Percentiles rank a stretch among this genome's conserved stretches.
Evolutionary conservation across 257 asterid genomes (phyloP).

Genomic region (Solanum paucissectum): DNA sequence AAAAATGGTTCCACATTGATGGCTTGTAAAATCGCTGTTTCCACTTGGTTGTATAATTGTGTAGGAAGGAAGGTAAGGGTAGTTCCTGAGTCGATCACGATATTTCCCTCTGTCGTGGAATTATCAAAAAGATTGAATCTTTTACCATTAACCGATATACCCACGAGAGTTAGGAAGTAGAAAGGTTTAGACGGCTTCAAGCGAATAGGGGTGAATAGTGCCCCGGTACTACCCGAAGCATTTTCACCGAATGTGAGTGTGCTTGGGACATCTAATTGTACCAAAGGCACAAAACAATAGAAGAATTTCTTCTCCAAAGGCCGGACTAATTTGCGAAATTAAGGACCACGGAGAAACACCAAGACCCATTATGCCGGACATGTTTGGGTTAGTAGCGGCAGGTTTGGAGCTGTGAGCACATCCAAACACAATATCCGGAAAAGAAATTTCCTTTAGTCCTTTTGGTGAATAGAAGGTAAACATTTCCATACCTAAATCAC

Average conservation of each 20-base stretch:
- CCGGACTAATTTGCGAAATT: background rate
- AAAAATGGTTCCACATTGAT: background rate
- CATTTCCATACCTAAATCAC: background rate
- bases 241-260: background rate
- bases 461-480: background rate
- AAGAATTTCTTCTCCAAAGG: background rate
- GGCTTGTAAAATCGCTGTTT: background rate
- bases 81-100: background rate
- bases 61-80: background rate
- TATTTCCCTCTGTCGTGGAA: background rate
- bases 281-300: background rate
- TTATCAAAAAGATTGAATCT: too few relatives aligned
- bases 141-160: background rate
- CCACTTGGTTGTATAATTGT: too few relatives aligned
- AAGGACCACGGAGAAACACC: background rate
- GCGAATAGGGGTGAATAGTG: background rate
- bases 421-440: background rate
- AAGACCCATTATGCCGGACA: background rate
- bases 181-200: background rate
- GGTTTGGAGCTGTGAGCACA: background rate
- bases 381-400: fast-evolving
- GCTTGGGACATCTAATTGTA: background rate
- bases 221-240: background rate
- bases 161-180: background rate
- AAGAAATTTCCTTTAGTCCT: background rate